Evolutionary conservation across 2,329 filamentous ascomycete species (phyloP), one percentile per base, ranked within the genome.

Genomic region (Orbilia oligospora): DNA sequence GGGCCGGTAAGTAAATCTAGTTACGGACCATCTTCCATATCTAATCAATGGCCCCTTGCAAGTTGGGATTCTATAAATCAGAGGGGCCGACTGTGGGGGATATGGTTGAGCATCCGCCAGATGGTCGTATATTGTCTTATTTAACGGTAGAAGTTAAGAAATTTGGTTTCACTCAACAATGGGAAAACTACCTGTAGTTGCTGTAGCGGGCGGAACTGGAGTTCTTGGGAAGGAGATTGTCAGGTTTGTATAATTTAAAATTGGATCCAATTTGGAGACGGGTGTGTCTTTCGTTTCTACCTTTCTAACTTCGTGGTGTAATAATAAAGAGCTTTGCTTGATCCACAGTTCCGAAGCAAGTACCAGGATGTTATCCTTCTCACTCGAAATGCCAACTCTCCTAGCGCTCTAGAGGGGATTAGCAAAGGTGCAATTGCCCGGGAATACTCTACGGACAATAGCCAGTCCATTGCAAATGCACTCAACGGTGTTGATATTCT

Each of bases 401-500:
- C 69, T 12, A 53, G 49, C 20, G 33, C 73, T n/a, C n/a, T 20
- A 38, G 63, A 79, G 30, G 70, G 76, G 65, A 55, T 2, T 27
- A n/a, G 41, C 3, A 51, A 58, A 27, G 76, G 76, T 46, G 68
- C 65, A 12, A 58, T n/a, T 44, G 58, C 41, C 5, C 49, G 65
- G 33, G 41, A 79, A 38, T 79, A 79, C 30, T 55, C 56, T 22
- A 48, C 38, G 14, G 70, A 70, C 46, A 56, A 79, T 63, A 56
- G 61, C 3, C 49, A 68, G 36, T 81, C 82, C 33, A 78, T 84
- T 5, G 18, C 46, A 20, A 71, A 75, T 10, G 81, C 82, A 9
- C 80, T 85, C 0, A 63, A 81, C 0, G 83, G 80, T 46, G 82
- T 84, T 0, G 80, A 84, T 38, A 81, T 84, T 30, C 82, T 85